Base-by-base conservation (phyloP, 306 rosid genomes). In the Carpinus viminea region DNA sequence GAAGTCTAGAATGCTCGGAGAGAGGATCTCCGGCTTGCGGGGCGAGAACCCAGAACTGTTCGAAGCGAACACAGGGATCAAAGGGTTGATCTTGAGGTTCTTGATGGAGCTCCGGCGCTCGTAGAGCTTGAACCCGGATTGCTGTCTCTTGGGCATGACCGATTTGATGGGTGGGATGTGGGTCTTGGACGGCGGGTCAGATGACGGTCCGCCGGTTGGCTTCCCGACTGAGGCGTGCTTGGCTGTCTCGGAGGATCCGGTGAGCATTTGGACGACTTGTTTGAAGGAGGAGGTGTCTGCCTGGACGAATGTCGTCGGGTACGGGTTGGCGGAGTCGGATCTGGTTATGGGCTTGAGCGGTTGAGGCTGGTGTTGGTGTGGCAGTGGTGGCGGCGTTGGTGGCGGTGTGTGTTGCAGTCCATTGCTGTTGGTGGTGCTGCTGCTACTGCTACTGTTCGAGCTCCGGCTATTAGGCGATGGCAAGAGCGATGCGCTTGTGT, bases 241-340 rank as follows among this genome's bases (percentile, higher is more conserved):
- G 43, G 87, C 86, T 21, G 96, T 87, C 51, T 95, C 98, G 12
- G 96, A 86, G 26, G 98, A 93, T 0, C 99, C 99, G 56, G 99
- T 95, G n/a, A 95, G 90, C 98, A 93, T 93, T 89, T 95, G 99
- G 61, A 95, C 99, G 1, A 95, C 98, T 77, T 95, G 96, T 78
- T 93, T 95, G 85, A 95, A 95, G 34, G 99, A 95, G 45, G 88
- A 68, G 15, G 99, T 89, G 83, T 95, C 94, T 0, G 98, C 98
- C 74, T 95, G 97, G 53, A 93, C 97, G 82, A 95, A 95, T 45
- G 99, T 95, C 13, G 98, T 93, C 82, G 99, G 99, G 78, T 95
- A 95, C 12, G 98, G 97, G 86, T 82, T 89, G 2, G 80, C 70
- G 47, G 97, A 79, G 76, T 95, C 98, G 93, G 98, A 92, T 91